Conservation (phyloP, 176 grass and related monocot genomes). For the Oryza meyeriana region DNA sequence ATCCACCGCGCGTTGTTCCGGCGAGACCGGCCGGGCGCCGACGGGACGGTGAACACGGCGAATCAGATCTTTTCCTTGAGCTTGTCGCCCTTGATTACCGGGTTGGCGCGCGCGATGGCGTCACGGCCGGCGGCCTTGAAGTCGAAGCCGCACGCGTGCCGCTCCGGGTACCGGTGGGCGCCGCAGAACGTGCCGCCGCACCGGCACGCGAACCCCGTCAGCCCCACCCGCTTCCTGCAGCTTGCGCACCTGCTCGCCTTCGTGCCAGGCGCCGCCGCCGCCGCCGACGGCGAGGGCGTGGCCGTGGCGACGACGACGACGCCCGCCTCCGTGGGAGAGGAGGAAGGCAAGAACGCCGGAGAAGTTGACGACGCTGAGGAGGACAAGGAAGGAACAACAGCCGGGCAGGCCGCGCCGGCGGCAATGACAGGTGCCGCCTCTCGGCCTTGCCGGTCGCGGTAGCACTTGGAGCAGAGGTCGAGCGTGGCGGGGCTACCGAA, state of each 20-base stretch:
- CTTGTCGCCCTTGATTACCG: constrained; percentile 41
- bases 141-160: constrained; percentile 46
- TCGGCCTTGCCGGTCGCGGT: constrained; percentile 7
- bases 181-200: constrained; percentile 47
- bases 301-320: background rate
- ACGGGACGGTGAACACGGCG: background rate
- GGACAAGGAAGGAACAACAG: too few species aligned
- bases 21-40: background rate
- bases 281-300: background rate
- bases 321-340: background rate
- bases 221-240: constrained; percentile 42
- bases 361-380: background rate
- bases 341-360: background rate
- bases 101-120: constrained; percentile 48
- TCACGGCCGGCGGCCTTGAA: constrained; percentile 41
- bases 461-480: constrained; percentile 55
- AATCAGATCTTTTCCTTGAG: constrained; percentile 40
- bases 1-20: background rate
- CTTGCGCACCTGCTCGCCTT: constrained; percentile 15
- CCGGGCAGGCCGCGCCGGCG: background rate
- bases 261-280: background rate
- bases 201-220: constrained; percentile 40
- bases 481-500: constrained; percentile 43
- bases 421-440: background rate
- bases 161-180: constrained; percentile 42